Conservation (phyloP, 2,329 filamentous ascomycete species). For the Phaeosphaeria sp. region DNA sequence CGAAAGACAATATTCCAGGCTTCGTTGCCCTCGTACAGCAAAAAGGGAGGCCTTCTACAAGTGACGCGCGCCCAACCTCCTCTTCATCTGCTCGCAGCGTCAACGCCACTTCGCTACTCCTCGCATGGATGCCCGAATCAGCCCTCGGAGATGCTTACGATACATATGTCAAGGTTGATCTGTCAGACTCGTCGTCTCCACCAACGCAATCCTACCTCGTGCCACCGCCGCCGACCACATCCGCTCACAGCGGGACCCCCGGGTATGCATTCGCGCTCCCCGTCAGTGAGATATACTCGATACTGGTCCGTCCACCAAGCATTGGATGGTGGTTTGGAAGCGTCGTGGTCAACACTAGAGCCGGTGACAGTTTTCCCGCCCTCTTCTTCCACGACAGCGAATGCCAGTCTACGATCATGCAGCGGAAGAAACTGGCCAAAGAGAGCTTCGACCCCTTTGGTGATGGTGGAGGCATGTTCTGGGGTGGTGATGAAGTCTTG, state of each 20-base stretch:
- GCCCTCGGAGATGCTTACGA: conserved; percentile 81
- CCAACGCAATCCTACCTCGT: conserved; percentile 90
- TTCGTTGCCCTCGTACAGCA: conserved; percentile 95
- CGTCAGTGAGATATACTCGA: conserved; percentile 85
- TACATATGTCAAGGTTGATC: conserved; percentile 94
- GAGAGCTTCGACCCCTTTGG: conserved; percentile 92
- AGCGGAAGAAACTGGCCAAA: conserved; percentile 83
- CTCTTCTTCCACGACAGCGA: conserved; percentile 98
- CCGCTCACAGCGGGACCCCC: conserved; percentile 71
- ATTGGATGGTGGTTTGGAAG: conserved; percentile 99
- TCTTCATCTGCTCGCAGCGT: conserved; percentile 53
- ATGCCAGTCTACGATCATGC: conserved; percentile 92
- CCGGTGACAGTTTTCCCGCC: conserved; percentile 91
- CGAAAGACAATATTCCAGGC: conserved; percentile 94
- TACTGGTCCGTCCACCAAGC: conserved; percentile 88
- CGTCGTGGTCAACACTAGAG: conserved; percentile 87
- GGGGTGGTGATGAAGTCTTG: conserved; percentile 95
- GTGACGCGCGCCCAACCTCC: conserved; percentile 48
- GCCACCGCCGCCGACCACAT: conserved; percentile 86
- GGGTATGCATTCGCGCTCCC: conserved; percentile 94
- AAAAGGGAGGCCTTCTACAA: conserved; percentile 58
- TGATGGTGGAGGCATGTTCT: conserved; percentile 86
- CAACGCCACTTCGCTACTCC: conserved; percentile 74
- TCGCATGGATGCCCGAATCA: conserved; percentile 93
- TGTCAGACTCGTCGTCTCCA: conserved; percentile 78